Conservation (phyloP, 306 rosid genomes). For the Parietaria judaica region DNA sequence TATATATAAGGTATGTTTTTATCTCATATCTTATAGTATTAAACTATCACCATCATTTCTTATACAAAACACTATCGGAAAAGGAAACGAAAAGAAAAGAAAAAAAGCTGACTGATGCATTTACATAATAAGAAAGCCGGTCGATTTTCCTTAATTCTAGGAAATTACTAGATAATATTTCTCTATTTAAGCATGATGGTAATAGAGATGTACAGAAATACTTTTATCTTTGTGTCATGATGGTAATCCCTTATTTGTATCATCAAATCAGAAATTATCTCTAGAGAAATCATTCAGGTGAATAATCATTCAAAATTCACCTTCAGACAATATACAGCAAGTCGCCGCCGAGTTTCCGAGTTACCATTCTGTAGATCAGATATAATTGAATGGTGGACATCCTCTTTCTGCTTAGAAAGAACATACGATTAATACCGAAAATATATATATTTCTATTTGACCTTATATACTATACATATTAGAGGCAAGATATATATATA, state of each 20-base stretch:
- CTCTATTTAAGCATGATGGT: not conserved
- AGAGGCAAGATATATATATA: not conserved
- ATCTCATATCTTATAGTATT: not conserved
- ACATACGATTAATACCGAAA: slow-evolving; percentile 12
- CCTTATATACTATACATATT: not conserved
- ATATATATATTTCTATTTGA: slow-evolving; percentile 8
- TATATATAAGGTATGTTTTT: slow-evolving; percentile 12
- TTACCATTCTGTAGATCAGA: slow-evolving; percentile 98
- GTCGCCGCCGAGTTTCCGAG: slow-evolving; percentile 93
- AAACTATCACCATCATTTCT: too few relatives aligned
- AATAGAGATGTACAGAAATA: not conserved
- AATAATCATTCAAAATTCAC: slow-evolving; percentile 23
- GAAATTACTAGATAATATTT: not conserved
- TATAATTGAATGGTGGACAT: slow-evolving; percentile 94
- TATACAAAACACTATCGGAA: too few relatives aligned
- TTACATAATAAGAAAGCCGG: too few relatives aligned
- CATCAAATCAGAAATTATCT: not conserved
- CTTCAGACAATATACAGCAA: slow-evolving; percentile 96
- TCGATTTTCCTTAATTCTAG: not conserved
- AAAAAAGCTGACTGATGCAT: too few relatives aligned
- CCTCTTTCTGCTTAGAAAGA: slow-evolving; percentile 68
- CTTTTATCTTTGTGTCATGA: not conserved
- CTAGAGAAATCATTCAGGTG: slow-evolving; percentile 6
- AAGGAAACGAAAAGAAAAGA: too few relatives aligned
- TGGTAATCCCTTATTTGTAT: not conserved